Base-by-base conservation (phyloP, 345 rosid genomes). In the Xanthoceras sorbifolium region DNA sequence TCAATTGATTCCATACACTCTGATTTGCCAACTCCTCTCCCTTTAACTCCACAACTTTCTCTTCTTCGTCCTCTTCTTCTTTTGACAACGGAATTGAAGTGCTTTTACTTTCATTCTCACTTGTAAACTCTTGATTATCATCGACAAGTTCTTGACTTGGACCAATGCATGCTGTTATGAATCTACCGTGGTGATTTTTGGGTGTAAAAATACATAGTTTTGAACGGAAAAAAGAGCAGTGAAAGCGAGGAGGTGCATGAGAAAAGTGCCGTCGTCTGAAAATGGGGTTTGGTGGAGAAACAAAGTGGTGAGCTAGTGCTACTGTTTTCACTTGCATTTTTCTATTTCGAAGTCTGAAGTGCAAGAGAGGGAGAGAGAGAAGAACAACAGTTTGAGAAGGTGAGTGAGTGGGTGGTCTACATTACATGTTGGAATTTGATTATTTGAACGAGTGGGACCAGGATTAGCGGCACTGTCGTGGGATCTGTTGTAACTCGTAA, bases 1-100 rank as follows among this genome's bases (percentile, higher is more conserved):
- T 89, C 84, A 90, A 77, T 79, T 92, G 99, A 22, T 84, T 80
- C 97, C 90, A 93, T 48, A 94, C 73, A 71, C 87, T 85, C 89
- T 83, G 97, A 81, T 83, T 76, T 76, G 81, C 87, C 74, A 92
- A 81, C 6, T 81, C 90, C 72, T 81, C 90, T n/a, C 18, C 65
- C 81, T 72, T 76, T 52, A 22, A 77, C 44, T 68, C 80, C 78
- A 65, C 64, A 54, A 2, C 67, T 73, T 28, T 70, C 71, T 23
- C 73, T 29, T 31, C 82, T 32, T 60, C n/a, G n/a, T n/a, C n/a
- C n/a, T n/a, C 72, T 64, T 76, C 83, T 60, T 67, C 82, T 64
- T 28, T 10, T 26, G 76, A 44, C 20, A 66, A 28, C 9, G 73
- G 69, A 50, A 72, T 79, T 28, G 52, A 57, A 18, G 76, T 62